Conservation (phyloP, 2,329 filamentous ascomycete species). For the Colletotrichum sp. region DNA sequence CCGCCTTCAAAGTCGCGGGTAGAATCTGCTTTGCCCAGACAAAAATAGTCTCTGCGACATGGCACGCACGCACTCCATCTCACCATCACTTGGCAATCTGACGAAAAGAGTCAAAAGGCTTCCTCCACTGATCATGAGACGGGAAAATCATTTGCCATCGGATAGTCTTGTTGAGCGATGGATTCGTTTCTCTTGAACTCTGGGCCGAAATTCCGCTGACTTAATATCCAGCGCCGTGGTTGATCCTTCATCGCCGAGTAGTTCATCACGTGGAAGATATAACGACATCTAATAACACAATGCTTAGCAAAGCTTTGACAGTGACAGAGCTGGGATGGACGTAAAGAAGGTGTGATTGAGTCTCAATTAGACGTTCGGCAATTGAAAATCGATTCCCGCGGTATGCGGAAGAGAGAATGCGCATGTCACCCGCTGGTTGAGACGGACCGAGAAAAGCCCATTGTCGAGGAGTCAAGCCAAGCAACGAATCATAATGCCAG, state of each 20-base stretch:
- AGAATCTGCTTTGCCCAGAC: background rate
- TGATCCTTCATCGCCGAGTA: background rate
- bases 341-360: background rate
- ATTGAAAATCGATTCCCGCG: background rate
- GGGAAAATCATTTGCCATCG: background rate
- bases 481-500: background rate
- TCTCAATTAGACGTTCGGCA: background rate
- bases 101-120: background rate
- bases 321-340: background rate
- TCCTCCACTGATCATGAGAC: background rate
- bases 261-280: background rate
- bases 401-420: background rate
- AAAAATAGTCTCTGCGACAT: background rate
- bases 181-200: background rate
- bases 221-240: background rate
- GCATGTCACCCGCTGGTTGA: background rate
- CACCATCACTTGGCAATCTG: background rate
- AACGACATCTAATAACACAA: background rate
- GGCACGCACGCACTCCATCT: background rate
- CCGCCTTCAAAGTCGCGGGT: background rate
- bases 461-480: background rate
- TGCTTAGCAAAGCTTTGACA: background rate
- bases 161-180: background rate
- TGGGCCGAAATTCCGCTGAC: background rate
- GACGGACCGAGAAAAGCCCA: background rate